Evolutionary conservation across 2,329 filamentous ascomycete genomes (phyloP).

Genomic region (Claviceps pazoutovae): DNA sequence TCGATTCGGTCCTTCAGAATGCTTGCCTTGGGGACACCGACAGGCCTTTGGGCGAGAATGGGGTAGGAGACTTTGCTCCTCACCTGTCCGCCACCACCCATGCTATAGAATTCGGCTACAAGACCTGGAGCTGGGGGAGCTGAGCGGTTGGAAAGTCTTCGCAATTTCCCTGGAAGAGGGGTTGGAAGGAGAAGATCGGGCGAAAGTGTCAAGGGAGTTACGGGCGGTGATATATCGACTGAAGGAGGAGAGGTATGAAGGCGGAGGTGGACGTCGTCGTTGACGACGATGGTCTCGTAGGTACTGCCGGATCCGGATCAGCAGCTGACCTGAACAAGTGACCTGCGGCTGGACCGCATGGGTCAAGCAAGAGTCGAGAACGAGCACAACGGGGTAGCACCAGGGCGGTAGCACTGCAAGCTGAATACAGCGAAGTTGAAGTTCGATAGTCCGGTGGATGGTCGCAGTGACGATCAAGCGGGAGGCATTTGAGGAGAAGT

Average conservation of each 20-base stretch:
- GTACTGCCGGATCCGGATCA: constrained; percentile 10
- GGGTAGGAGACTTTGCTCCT: constrained; percentile 37
- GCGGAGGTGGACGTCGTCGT: too few species aligned
- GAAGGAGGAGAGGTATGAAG: constrained; percentile 11
- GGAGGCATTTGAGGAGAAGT: not conserved
- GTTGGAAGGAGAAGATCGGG: constrained; percentile 5
- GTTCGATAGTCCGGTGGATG: too few species aligned
- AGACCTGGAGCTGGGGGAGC: constrained; percentile 22
- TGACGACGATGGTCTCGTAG: constrained; percentile 11
- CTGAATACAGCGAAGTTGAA: too few species aligned
- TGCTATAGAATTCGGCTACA: constrained; percentile 21
- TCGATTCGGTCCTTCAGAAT: constrained; percentile 76
- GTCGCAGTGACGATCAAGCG: not conserved
- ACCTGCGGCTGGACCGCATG: not conserved
- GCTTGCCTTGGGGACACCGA: constrained; percentile 67
- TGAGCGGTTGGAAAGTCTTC: constrained; percentile 22
- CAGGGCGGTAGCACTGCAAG: constrained; percentile 1
- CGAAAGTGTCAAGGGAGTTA: constrained; percentile 6
- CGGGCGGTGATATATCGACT: constrained; percentile 14
- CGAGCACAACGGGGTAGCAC: not conserved
- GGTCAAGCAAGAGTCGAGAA: not conserved
- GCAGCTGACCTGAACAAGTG: constrained; percentile 11
- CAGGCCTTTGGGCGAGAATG: constrained; percentile 35
- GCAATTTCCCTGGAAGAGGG: constrained; percentile 12
- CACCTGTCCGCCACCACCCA: constrained; percentile 36